phyloP scores from a whole-genome alignment of 495 filamentous ascomycete species.

The Talaromyces stipitatus region DNA sequence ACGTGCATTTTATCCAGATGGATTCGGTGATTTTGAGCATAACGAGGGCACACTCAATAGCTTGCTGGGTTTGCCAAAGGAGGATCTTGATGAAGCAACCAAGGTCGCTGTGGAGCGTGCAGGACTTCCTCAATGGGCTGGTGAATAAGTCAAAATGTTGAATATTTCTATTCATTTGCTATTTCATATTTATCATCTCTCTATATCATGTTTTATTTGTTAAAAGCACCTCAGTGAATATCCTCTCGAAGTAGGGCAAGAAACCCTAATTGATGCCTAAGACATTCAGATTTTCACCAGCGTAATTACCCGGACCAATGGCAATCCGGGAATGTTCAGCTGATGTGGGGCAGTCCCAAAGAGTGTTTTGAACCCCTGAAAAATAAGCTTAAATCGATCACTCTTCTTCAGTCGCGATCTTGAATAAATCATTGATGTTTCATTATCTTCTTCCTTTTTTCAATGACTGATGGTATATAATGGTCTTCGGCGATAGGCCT shows the following conservation, averaged over 20 bases:
- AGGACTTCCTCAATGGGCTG: not conserved
- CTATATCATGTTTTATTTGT: too few species aligned
- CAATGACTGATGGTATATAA: not conserved
- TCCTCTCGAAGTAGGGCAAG: too few species aligned
- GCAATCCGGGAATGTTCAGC: not conserved
- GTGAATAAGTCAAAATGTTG: not conserved
- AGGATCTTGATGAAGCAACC: conserved; percentile 51
- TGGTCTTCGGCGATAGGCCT: not conserved
- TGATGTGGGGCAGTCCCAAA: not conserved
- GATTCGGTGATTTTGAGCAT: conserved; percentile 26
- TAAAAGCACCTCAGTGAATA: too few species aligned
- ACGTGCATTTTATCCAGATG: conserved; percentile 41
- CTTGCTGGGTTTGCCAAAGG: conserved; percentile 43
- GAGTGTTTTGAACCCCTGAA: not conserved
- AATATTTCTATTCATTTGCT: too few species aligned
- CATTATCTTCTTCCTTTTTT: not conserved
- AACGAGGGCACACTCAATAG: conserved; percentile 16
- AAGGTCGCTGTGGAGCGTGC: conserved; percentile 14
- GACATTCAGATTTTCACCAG: too few species aligned
- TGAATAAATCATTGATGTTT: not conserved
- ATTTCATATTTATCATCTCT: too few species aligned
- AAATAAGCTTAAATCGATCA: conserved; percentile 1
- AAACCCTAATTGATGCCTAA: too few species aligned
- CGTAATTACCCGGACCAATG: not conserved
- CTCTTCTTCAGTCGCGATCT: not conserved